Evolutionary conservation across 257 asterid genomes (phyloP).

Genomic region (Solanum arcanum): DNA sequence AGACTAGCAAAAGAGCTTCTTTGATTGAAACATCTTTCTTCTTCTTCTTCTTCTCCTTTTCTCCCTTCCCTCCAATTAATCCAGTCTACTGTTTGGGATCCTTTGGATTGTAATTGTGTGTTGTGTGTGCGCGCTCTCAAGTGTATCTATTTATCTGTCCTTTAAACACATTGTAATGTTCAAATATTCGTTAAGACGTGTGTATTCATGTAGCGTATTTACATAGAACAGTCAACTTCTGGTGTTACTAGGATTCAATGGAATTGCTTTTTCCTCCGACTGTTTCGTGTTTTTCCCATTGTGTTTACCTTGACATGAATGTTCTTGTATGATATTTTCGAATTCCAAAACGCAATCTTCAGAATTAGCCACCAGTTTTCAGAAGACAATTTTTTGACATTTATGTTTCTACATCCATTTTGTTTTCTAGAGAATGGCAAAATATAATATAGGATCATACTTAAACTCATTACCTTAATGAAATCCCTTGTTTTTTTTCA

Average conservation of each 20-base stretch:
- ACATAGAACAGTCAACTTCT: background rate
- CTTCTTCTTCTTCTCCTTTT: background rate
- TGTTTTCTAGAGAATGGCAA: background rate
- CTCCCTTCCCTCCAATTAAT: background rate
- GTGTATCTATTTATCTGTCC: background rate
- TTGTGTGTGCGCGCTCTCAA: background rate
- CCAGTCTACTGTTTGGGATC: background rate
- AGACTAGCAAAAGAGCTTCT: constrained; percentile 59
- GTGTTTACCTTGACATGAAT: background rate
- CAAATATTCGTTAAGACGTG: background rate
- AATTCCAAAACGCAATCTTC: background rate
- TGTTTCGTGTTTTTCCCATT: background rate
- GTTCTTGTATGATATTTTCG: background rate
- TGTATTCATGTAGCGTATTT: background rate
- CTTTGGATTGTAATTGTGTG: background rate
- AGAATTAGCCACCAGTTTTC: too few relatives aligned
- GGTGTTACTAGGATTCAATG: background rate
- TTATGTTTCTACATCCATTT: background rate
- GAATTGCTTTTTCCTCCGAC: background rate
- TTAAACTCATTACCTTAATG: background rate
- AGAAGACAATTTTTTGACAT: background rate
- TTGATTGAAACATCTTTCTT: constrained; percentile 13
- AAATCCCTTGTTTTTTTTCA: background rate
- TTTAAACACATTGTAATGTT: background rate
- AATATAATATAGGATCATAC: background rate